phyloP scores from a whole-genome alignment of 148 eudicot species.

The Heliosperma pusillum region DNA sequence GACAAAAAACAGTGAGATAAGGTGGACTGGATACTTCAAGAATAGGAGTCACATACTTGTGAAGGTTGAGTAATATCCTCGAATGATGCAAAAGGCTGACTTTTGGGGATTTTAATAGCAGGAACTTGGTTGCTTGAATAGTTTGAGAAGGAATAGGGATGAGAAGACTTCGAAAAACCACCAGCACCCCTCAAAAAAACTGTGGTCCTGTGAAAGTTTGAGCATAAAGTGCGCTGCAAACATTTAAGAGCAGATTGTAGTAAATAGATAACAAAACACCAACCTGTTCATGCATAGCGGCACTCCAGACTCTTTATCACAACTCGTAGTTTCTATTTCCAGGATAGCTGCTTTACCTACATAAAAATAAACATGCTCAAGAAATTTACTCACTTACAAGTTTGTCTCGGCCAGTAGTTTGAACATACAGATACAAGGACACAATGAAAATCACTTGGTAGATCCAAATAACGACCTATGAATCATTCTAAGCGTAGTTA shows the following conservation, averaged over 20 bases:
- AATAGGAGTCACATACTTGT: conserved; percentile 46
- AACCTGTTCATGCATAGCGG: conserved; percentile 83
- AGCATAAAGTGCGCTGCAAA: conserved; percentile 4
- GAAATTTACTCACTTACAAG: background rate
- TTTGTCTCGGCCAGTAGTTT: background rate
- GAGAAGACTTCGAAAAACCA: conserved; percentile 81
- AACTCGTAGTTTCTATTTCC: conserved; percentile 65
- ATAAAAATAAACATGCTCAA: background rate
- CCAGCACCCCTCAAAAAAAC: conserved; percentile 81
- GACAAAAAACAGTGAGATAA: conserved; percentile 4
- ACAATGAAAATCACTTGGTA: background rate
- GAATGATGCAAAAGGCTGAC: conserved; percentile 62
- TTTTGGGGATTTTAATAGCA: conserved; percentile 57
- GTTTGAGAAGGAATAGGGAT: conserved; percentile 56
- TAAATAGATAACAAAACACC: conserved; percentile 11
- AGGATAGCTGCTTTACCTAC: conserved; percentile 86
- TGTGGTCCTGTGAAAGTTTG: conserved; percentile 44
- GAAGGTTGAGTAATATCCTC: conserved; percentile 85
- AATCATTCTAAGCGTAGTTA: background rate
- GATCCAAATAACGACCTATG: background rate
- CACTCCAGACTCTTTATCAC: conserved; percentile 60
- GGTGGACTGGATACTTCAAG: background rate
- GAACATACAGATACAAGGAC: background rate
- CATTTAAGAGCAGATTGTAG: conserved; percentile 1
- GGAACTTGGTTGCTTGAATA: conserved; percentile 44